Percentiles rank a stretch among this genome's conserved stretches.
Conservation (phyloP, 2,329 filamentous ascomycete genomes). For the Colletotrichum musae region DNA sequence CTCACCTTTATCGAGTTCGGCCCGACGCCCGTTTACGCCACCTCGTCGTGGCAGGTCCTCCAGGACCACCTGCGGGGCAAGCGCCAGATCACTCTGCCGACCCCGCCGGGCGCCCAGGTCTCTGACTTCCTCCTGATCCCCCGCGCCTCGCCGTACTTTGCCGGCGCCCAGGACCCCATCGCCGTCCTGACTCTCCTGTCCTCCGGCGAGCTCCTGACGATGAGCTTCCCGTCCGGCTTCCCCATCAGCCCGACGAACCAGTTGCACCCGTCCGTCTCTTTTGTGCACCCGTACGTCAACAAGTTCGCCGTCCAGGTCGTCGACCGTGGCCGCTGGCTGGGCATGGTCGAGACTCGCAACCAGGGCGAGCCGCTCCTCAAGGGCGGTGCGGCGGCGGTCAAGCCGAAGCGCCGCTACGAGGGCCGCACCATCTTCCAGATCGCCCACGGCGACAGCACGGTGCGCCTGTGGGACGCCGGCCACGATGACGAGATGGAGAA, state of each 20-base stretch:
- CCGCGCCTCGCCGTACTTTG: slow-evolving; percentile 86
- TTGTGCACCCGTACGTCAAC: slow-evolving; percentile 91
- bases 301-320: slow-evolving; percentile 80
- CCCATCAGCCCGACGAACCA: slow-evolving; percentile 94
- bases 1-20: slow-evolving; percentile 93
- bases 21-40: slow-evolving; percentile 89
- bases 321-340: slow-evolving; percentile 87
- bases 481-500: slow-evolving; percentile 97
- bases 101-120: slow-evolving; percentile 83
- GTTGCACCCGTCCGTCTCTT: slow-evolving; percentile 87
- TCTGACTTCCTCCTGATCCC: slow-evolving; percentile 88
- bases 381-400: slow-evolving; percentile 82
- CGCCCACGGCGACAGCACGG: slow-evolving; percentile 89
- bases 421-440: slow-evolving; percentile 87
- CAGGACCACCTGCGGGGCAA: slow-evolving; percentile 86
- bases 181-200: slow-evolving; percentile 84
- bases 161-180: slow-evolving; percentile 90
- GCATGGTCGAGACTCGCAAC: slow-evolving; percentile 86
- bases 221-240: slow-evolving; percentile 93
- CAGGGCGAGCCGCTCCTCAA: slow-evolving; percentile 83
- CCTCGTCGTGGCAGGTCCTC: slow-evolving; percentile 89
- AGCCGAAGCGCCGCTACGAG: slow-evolving; percentile 83
- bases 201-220: slow-evolving; percentile 89
- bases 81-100: slow-evolving; percentile 77
- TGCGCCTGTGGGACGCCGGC: slow-evolving; percentile 94